Evolutionary conservation across 1,139 yeast species (phyloP), one percentile per base, ranked within the genome.

Genomic region (Wickerhamomyces sp.): DNA sequence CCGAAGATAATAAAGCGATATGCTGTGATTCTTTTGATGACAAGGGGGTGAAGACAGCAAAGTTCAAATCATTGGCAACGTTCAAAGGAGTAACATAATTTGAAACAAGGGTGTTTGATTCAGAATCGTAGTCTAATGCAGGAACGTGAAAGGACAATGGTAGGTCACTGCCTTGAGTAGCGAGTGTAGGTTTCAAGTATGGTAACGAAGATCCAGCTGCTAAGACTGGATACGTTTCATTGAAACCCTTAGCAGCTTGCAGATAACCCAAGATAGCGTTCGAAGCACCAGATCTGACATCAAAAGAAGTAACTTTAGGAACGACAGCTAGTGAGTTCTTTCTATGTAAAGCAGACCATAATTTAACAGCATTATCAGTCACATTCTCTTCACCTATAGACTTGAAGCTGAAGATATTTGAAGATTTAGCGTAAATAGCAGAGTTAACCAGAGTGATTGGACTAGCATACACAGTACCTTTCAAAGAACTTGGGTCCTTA

Each of bases 251-350:
- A 21, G 74, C 58, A 31, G 70, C 70, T 35, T 68, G 66, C 49
- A 80, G 65, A 64, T 81, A 89, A 20, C 97, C 97, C 42, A 86
- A 68, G 38, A 92, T 70, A 31, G 87, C 76, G 49, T 79, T 74
- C 34, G 92, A 86, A 25, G 96, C 95, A 51, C 97, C 97, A 2
- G 84, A 70, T 59, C 96, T 77, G 35, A 87, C 76, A 58, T 89
- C 89, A 45, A 88, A 72, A 54, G 71, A 68, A 59, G 73, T 72
- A 53, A 76, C 64, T 41, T 68, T 69, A 33, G 88, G 90, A 39
- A 76, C 76, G 31, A 61, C 64, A 15, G 82, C 84, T 39, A 64
- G 60, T 9, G 77, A 68, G 55, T 83, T 83, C 37, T 58, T 57
- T 52, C 80, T 67, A 44, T 68, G 65, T 56, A 74, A 74, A 33